Conservation (phyloP, 495 filamentous ascomycete species). For the Amorphotheca resinae region DNA sequence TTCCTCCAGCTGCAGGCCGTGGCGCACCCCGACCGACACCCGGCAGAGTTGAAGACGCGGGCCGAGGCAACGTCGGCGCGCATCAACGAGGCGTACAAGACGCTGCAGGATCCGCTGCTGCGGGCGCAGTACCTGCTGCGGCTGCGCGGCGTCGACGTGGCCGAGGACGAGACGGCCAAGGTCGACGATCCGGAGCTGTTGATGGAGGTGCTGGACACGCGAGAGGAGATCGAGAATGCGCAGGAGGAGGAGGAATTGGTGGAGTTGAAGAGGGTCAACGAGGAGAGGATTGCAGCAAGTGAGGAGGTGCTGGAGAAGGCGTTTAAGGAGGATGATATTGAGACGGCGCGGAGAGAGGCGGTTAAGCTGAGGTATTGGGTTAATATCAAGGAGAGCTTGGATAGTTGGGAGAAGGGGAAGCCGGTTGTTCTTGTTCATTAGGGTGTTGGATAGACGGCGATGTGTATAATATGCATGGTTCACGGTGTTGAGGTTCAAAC, state of each 20-base stretch:
- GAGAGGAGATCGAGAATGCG: slow-evolving; percentile 75
- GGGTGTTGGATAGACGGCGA: neutral
- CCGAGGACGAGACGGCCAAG: slow-evolving; percentile 58
- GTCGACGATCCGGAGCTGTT: slow-evolving; percentile 62
- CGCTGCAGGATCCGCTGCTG: slow-evolving; percentile 58
- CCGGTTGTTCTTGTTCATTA: slow-evolving; percentile 53
- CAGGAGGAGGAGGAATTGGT: slow-evolving; percentile 50
- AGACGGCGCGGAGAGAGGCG: slow-evolving; percentile 53
- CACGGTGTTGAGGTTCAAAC: neutral
- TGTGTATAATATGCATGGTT: neutral
- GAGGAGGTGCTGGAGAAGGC: slow-evolving; percentile 44
- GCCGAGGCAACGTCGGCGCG: slow-evolving; percentile 62
- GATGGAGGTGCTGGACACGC: slow-evolving; percentile 76
- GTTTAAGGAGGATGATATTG: slow-evolving; percentile 56
- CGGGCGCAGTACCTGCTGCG: slow-evolving; percentile 76
- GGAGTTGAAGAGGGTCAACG: slow-evolving; percentile 51
- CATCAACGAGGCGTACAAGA: slow-evolving; percentile 84
- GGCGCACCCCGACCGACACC: slow-evolving; percentile 75
- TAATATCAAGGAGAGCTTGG: slow-evolving; percentile 69
- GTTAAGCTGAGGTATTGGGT: slow-evolving; percentile 83
- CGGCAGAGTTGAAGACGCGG: slow-evolving; percentile 34
- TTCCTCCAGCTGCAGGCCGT: slow-evolving; percentile 72
- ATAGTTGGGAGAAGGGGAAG: slow-evolving; percentile 74
- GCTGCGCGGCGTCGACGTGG: slow-evolving; percentile 61
- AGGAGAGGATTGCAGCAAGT: slow-evolving; percentile 46